Evolutionary conservation across 2,329 filamentous ascomycete genomes (phyloP).

Genomic region (Leptographium lundbergii): DNA sequence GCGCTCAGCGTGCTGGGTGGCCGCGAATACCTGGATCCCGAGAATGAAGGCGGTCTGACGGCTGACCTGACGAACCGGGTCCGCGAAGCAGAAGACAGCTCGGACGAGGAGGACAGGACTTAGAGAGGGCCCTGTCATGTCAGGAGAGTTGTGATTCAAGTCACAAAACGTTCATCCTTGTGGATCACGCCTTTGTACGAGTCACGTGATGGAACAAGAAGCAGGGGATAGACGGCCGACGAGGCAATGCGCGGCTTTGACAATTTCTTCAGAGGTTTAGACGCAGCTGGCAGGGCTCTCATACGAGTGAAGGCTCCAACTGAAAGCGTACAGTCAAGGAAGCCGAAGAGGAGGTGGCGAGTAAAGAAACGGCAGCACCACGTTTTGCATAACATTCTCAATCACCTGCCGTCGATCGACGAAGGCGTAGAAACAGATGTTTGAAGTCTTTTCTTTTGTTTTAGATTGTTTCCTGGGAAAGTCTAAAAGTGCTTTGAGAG

Average conservation of each 20-base stretch:
- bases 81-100: conserved; percentile 58
- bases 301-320: neutral
- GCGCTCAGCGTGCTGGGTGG: conserved; percentile 77
- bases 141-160: neutral
- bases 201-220: too few species aligned
- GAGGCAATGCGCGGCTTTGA: neutral
- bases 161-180: neutral
- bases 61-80: conserved; percentile 62
- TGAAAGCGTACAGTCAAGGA: neutral
- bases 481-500: neutral
- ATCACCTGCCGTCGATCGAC: neutral
- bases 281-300: neutral
- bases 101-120: conserved; percentile 43
- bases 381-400: neutral
- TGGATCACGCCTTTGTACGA: too few species aligned
- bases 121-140: neutral
- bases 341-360: neutral
- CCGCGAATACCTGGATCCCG: conserved; percentile 75
- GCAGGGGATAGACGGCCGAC: neutral
- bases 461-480: neutral
- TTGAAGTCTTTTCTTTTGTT: neutral
- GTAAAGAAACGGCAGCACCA: neutral
- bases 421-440: neutral
- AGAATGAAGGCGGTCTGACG: conserved; percentile 76
- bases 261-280: neutral